These are phyloP conservation scores for Leccinum ambiguum DNA, from an alignment of 1,284 basidiomycete species.

Conservation along the genomic window DNA sequence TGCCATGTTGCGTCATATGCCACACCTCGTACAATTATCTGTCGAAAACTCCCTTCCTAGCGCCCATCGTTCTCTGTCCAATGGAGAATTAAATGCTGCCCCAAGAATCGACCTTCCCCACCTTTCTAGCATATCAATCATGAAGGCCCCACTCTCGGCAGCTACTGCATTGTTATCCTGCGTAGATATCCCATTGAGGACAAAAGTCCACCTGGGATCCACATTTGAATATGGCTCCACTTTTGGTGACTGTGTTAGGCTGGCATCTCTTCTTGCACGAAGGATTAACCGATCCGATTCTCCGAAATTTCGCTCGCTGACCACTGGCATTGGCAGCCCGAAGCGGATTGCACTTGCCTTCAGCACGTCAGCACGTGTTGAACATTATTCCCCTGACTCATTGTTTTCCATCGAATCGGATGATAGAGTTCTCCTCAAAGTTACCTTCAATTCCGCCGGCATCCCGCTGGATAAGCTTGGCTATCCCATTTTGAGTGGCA, in stretches of 20 bases:
- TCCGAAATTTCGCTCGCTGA: too few relatives aligned
- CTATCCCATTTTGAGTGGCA: neutral
- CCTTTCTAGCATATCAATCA: neutral
- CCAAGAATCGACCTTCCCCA: neutral
- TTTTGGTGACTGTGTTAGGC: rapidly evolving
- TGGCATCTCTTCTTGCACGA: neutral
- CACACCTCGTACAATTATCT: neutral
- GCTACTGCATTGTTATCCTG: neutral
- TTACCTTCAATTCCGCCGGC: neutral
- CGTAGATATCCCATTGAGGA: neutral
- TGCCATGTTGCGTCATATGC: neutral
- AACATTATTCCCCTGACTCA: neutral
- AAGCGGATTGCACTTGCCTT: neutral
- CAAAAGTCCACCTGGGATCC: neutral
- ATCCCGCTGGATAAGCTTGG: neutral
- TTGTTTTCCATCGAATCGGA: neutral
- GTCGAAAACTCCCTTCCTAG: neutral
- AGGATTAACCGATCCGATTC: too few relatives aligned
- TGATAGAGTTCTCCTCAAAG: neutral
- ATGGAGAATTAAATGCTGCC: neutral
- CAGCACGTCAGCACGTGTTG: neutral
- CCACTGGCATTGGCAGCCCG: neutral
- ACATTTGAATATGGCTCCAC: neutral
- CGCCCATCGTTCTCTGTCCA: rapidly evolving
- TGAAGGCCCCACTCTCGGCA: neutral